Evolutionary conservation across 371 early-diverging fungal species (phyloP).

Genomic region (Mortierella sp.): DNA sequence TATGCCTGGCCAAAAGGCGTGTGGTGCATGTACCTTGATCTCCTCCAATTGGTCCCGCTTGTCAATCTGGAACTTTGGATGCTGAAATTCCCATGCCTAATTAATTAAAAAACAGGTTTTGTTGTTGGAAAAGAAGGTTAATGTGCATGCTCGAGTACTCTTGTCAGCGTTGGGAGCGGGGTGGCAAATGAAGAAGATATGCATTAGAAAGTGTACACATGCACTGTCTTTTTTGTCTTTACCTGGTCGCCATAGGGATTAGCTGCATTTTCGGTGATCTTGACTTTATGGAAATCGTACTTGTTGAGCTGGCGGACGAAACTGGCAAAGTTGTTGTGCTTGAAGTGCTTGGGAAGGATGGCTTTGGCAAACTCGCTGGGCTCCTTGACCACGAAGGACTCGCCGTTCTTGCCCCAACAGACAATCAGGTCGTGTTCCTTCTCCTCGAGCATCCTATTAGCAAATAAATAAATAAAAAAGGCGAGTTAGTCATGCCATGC

Average conservation of each 20-base stretch:
- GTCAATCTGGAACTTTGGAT: slow-evolving; percentile 79
- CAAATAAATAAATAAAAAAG: not conserved
- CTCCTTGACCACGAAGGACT: slow-evolving; percentile 87
- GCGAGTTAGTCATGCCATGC: not conserved
- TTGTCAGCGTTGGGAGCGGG: not conserved
- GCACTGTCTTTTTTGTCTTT: not conserved
- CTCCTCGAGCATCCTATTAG: slow-evolving; percentile 72
- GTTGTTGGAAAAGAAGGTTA: not conserved
- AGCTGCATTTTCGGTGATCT: slow-evolving; percentile 67
- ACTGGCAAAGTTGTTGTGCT: slow-evolving; percentile 93
- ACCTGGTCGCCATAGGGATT: slow-evolving; percentile 76
- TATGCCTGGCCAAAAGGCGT: too few relatives aligned
- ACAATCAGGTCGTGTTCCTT: slow-evolving; percentile 69
- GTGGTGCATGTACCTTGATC: slow-evolving; percentile 60
- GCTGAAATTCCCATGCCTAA: slow-evolving; percentile 86
- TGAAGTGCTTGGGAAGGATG: slow-evolving; percentile 89
- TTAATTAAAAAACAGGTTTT: not conserved
- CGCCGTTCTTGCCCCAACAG: slow-evolving; percentile 87
- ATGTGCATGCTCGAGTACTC: not conserved
- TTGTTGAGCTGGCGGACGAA: slow-evolving; percentile 98
- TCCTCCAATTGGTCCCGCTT: slow-evolving; percentile 74
- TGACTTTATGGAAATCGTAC: slow-evolving; percentile 95
- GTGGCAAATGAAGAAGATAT: not conserved
- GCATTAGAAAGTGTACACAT: too few relatives aligned
- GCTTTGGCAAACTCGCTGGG: slow-evolving; percentile 78